Base-by-base conservation (phyloP, 169 alveolate genomes). In the Cryptosporidium parvum region DNA sequence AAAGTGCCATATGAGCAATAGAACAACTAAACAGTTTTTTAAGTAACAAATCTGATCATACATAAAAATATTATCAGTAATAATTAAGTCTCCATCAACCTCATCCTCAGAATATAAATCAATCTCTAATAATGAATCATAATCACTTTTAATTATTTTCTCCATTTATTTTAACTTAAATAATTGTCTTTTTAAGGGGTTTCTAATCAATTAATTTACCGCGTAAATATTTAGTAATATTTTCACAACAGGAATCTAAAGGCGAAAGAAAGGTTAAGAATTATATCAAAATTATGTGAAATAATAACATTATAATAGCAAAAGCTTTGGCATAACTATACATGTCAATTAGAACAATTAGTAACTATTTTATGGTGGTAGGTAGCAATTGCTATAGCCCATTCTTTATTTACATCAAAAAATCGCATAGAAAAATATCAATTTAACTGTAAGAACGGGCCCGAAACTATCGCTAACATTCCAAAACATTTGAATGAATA, bases 31-130 rank as follows among this genome's bases (percentile, higher is more conserved):
- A 21, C 39, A 33, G 9, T 71, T 71, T n/a, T 51, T 71, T 23
- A 71, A 52, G 45, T 52, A 52, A 44, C 48, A 51, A n/a, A 71
- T 39, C 33, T 71, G 69, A 31, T 51, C 6, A 39, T 39, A 69
- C 80, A n/a, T 44, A 9, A 69, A 69, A 69, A 69, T 42, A 37
- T 69, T 35, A 26, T 23, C 67, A 8, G 37, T 9, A n/a, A 9
- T 10, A 16, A 56, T 8, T 23, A 26, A n/a, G 21, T 5, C 67
- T 9, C 37, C 12, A 23, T 7, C 29, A 23, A 10, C 35, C 6
- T 56, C 67, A 56, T 26, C 12, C 0, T n/a, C 16, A 7, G 37
- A 21, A 21, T 3, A 26, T 23, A 9, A 16, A 2, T 26, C 37
- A 21, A 16, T 56, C 29, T 26, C 67, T 56, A 21, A 23, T 23